Evolutionary conservation across 768 basidiomycete genomes (phyloP).

Genomic region (Exidia glandulosa): DNA sequence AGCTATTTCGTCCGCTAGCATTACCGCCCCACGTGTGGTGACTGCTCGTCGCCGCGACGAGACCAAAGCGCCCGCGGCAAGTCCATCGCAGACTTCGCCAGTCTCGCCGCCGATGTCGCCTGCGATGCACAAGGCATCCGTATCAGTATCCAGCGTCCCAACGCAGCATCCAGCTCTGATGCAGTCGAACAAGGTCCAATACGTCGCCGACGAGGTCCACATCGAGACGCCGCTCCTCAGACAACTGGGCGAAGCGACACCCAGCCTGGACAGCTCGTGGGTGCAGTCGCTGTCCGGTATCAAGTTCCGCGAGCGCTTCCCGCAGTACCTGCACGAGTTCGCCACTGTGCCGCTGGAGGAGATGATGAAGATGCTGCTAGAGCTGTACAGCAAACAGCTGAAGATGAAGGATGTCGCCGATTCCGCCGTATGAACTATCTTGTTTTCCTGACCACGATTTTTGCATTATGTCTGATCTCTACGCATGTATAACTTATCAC

Average conservation of each 20-base stretch:
- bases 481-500: too few species aligned
- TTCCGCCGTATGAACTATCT: not conserved
- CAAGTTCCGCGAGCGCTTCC: constrained; percentile 73
- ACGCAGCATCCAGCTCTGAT: constrained; percentile 2
- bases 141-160: not conserved
- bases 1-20: not conserved
- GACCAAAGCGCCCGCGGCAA: not conserved
- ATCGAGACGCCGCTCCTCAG: constrained; percentile 78
- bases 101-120: not conserved
- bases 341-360: constrained; percentile 74
- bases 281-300: constrained; percentile 41
- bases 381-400: constrained; percentile 67
- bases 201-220: constrained; percentile 16
- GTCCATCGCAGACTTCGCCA: not conserved
- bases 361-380: constrained; percentile 70
- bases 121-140: not conserved
- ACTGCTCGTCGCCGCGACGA: constrained; percentile 6
- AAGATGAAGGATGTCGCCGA: constrained; percentile 4
- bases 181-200: constrained; percentile 7
- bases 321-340: constrained; percentile 80
- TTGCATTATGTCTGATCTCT: too few species aligned
- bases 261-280: constrained; percentile 38
- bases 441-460: not conserved
- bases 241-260: constrained; percentile 80
- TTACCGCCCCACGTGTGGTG: constrained; percentile 6